Evolutionary conservation across 2,329 filamentous ascomycete genomes (phyloP).

Genomic region (Epicoccum nigrum): DNA sequence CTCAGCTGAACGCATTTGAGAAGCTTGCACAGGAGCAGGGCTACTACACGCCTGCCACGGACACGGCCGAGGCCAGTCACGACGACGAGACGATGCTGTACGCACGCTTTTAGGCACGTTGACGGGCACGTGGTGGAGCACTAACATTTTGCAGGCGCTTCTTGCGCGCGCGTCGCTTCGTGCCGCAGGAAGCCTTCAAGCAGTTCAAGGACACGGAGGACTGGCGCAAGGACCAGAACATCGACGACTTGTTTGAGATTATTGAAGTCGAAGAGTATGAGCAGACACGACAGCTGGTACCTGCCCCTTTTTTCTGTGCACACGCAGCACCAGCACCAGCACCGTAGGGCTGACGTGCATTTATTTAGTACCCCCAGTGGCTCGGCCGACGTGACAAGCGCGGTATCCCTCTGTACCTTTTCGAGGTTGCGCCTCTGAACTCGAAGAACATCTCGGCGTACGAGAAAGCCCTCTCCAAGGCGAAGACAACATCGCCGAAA

Average conservation of each 20-base stretch:
- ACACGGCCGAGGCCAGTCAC: slow-evolving; percentile 60
- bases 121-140: slow-evolving; percentile 23
- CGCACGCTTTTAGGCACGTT: slow-evolving; percentile 32
- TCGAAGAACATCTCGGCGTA: slow-evolving; percentile 80
- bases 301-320: slow-evolving; percentile 22
- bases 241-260: slow-evolving; percentile 80
- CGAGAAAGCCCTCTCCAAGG: slow-evolving; percentile 67
- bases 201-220: slow-evolving; percentile 90
- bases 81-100: slow-evolving; percentile 77
- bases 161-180: slow-evolving; percentile 82
- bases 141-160: slow-evolving; percentile 68
- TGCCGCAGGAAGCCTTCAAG: slow-evolving; percentile 74
- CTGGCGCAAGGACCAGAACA: slow-evolving; percentile 80
- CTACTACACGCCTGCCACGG: slow-evolving; percentile 61
- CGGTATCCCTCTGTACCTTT: slow-evolving; percentile 91
- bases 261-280: slow-evolving; percentile 88
- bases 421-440: slow-evolving; percentile 83
- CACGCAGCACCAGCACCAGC: neutral
- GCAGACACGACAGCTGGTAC: slow-evolving; percentile 74
- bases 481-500: slow-evolving; percentile 65
- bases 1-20: slow-evolving; percentile 75
- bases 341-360: slow-evolving; percentile 28
- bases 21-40: slow-evolving; percentile 67
- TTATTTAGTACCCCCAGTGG: slow-evolving; percentile 84
- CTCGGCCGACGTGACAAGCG: slow-evolving; percentile 87